Evolutionary conservation across 202 grass and related monocot species (phyloP), one percentile per base, ranked within the genome.

Genomic region (Bolboschoenoplectus hybrid): DNA sequence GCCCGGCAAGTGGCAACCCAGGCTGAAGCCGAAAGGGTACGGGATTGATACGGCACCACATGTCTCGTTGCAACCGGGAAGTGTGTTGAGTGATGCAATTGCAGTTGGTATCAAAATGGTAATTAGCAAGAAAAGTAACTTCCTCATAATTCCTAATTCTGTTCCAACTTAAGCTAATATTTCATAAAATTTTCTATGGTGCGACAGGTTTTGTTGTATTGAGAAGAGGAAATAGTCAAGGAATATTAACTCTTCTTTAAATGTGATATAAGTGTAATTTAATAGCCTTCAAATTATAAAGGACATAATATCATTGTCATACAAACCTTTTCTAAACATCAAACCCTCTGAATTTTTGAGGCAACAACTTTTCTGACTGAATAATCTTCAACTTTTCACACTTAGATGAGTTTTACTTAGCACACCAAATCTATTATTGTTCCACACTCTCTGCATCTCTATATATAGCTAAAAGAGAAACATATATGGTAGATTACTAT

Each of bases 1-100:
- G 7, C 40, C 66, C 39, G 35, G 20, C 63, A 50, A 74, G 7
- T 46, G 63, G 79, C 86, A 87, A 12, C 16, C 50, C 0, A 8
- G 12, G 49, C 86, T 51, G n/a, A 87, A 72, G 34, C 86, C 66
- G 52, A 79, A 79, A 79, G 74, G 74, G 19, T 79, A 79, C 9
- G 74, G 74, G 26, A 79, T 53, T 36, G 41, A 32, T 17, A 50
- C 19, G 19, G 70, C 46, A 50, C 70, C 70, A 4, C 70, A 50
- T 74, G 39, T 74, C 7, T 74, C 70, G 16, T 44, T 44, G 70
- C 70, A 74, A 19, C 70, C 70, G 11, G 70, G 70, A n/a, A 74
- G 70, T 26, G 70, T 74, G 16, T 46, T 50, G 70, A 50, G 70
- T 19, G 46, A 74, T 74, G 38, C 63, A 66, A 66, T 34, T 19